Evolutionary conservation across 2,329 filamentous ascomycete genomes (phyloP).

Genomic region (Pyrenophora graminea): DNA sequence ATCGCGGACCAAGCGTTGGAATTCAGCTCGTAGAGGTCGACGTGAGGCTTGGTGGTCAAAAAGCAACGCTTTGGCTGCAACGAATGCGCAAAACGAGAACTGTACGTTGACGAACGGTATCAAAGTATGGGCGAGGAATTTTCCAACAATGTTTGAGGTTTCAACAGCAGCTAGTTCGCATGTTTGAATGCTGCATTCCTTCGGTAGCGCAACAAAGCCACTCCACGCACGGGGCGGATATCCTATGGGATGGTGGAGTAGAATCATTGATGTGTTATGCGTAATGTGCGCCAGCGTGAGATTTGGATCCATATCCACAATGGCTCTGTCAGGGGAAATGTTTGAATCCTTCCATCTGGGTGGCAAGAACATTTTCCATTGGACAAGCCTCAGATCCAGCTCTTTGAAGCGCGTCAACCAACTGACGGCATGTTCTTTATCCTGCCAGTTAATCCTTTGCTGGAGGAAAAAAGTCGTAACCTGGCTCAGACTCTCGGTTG

Average conservation of each 20-base stretch:
- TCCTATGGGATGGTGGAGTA: conserved; percentile 40
- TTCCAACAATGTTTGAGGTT: conserved; percentile 41
- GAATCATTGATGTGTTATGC: conserved; percentile 44
- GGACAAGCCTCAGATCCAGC: conserved; percentile 39
- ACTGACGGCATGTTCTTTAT: conserved; percentile 41
- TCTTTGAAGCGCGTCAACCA: conserved; percentile 44
- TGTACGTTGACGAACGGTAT: conserved; percentile 43
- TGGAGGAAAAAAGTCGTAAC: conserved; percentile 43
- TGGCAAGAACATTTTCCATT: conserved; percentile 43
- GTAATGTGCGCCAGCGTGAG: conserved; percentile 42
- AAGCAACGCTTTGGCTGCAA: conserved; percentile 39
- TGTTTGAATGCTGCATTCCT: conserved; percentile 41
- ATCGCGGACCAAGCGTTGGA: conserved; percentile 26
- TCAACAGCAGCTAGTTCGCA: conserved; percentile 41
- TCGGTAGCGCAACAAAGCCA: conserved; percentile 37
- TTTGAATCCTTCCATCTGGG: conserved; percentile 42
- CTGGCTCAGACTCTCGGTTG: conserved; percentile 41
- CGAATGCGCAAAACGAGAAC: conserved; percentile 40
- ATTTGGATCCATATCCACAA: conserved; percentile 43
- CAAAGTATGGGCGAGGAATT: conserved; percentile 34
- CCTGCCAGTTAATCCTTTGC: conserved; percentile 41
- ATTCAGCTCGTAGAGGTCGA: conserved; percentile 29
- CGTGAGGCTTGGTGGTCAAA: conserved; percentile 31
- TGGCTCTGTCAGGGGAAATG: conserved; percentile 33
- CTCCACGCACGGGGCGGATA: conserved; percentile 39